Evolutionary conservation across 1,139 yeast species (phyloP), one percentile per base, ranked within the genome.

Genomic region (Suhomyces panamericanus): DNA sequence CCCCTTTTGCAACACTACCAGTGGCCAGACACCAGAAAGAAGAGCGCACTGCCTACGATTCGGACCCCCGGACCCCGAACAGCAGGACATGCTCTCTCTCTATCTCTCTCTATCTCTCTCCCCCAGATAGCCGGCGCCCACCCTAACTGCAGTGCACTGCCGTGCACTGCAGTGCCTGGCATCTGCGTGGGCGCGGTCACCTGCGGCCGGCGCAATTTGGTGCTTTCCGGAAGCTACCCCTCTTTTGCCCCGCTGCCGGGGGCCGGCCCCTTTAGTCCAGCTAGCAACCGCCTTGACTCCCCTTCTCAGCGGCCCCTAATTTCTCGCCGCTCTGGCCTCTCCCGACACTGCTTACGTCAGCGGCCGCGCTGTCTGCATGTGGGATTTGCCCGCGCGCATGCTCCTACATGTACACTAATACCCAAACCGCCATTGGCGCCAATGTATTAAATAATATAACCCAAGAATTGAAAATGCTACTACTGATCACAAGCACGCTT

Each of bases 401-500:
- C 24, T 6, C 24, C 24, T 20, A 6, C 24, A 20, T 20, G 24
- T 6, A 20, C 24, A 20, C 24, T 20, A 20, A 20, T 20, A 20
- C 2, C 24, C 24, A 20, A 20, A 20, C 24, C 24, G 24, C 24
- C 24, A 20, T 20, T 15, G 28, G 27, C 27, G 35, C 30, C 30
- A 30, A 41, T 35, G 34, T 41, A 35, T 36, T 24, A n/a, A 41
- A 11, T 35, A 37, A 27, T 38, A 31, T 44, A 44, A 28, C 42
- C 39, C 44, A 41, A 44, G 47, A 44, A 44, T 40, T 41, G 44
- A 44, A 43, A 16, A 39, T 47, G 46, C 44, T 31, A 35, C 12
- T 20, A 26, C 22, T 39, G 26, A 28, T 44, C 42, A 61, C 43
- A 63, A 54, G 46, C 64, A 62, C 43, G 54, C 57, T 35, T 67